Evolutionary conservation across 768 basidiomycete species (phyloP).

Genomic region (Pisolithus marmoratus): DNA sequence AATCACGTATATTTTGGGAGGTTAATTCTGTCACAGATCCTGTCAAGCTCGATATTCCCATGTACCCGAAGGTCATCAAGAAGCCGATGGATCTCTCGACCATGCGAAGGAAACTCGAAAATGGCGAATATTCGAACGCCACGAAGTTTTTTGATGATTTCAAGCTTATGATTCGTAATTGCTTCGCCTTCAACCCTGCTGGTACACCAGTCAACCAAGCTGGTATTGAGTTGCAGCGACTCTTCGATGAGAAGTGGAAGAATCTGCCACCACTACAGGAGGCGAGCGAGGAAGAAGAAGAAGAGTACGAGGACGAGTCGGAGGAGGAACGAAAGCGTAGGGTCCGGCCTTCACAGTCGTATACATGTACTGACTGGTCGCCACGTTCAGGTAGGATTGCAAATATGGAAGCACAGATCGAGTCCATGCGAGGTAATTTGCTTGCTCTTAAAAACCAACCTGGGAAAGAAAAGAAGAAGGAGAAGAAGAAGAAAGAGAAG

Average conservation of each 20-base stretch:
- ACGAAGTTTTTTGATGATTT: slow-evolving; percentile 86
- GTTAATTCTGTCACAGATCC: slow-evolving; percentile 48
- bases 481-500: slow-evolving; percentile 62
- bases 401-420: slow-evolving; percentile 76
- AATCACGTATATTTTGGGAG: neutral
- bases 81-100: slow-evolving; percentile 93
- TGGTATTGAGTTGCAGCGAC: slow-evolving; percentile 74
- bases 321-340: slow-evolving; percentile 68
- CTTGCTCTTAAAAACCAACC: slow-evolving; percentile 54
- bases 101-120: slow-evolving; percentile 81
- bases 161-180: slow-evolving; percentile 92
- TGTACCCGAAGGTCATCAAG: slow-evolving; percentile 85
- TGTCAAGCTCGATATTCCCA: slow-evolving; percentile 70
- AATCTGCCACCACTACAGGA: slow-evolving; percentile 58
- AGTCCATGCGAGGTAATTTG: slow-evolving; percentile 67
- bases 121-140: slow-evolving; percentile 68
- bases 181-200: slow-evolving; percentile 85
- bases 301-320: slow-evolving; percentile 55
- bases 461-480: slow-evolving; percentile 63
- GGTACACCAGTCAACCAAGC: slow-evolving; percentile 84
- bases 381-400: slow-evolving; percentile 58
- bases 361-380: slow-evolving; percentile 7
- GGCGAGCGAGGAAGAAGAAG: slow-evolving; percentile 54
- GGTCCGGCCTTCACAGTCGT: slow-evolving; percentile 16
- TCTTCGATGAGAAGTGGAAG: slow-evolving; percentile 94